Evolutionary conservation across 495 filamentous ascomycete species (phyloP).

Genomic region (Penicillium subrubescens): DNA sequence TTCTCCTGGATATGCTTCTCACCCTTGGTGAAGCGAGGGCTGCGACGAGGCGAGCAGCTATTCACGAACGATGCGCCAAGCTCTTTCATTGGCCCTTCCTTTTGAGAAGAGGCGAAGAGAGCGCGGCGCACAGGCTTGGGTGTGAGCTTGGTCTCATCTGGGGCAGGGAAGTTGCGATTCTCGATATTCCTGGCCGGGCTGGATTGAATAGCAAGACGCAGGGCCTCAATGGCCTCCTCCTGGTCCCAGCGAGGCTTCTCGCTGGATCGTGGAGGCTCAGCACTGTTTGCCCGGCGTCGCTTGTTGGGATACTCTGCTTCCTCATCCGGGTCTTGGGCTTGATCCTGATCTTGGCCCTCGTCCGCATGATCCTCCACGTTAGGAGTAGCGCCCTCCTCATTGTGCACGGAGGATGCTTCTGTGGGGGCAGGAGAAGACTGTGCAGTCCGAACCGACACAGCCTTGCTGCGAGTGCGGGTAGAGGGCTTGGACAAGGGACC

Average conservation of each 20-base stretch:
- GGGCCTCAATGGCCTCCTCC: constrained; percentile 57
- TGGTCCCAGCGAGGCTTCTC: constrained; percentile 46
- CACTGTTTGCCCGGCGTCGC: constrained; percentile 43
- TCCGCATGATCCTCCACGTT: constrained; percentile 32
- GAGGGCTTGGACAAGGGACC: constrained; percentile 36
- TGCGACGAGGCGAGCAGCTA: constrained; percentile 50
- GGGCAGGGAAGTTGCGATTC: constrained; percentile 66
- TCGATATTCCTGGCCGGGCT: constrained; percentile 69
- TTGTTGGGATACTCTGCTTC: constrained; percentile 33
- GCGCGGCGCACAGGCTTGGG: constrained; percentile 69
- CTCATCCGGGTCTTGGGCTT: constrained; percentile 8
- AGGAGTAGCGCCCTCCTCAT: constrained; percentile 42
- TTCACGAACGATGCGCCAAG: constrained; percentile 61
- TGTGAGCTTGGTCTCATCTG: constrained; percentile 55
- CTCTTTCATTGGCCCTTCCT: constrained; percentile 59
- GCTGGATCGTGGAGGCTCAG: constrained; percentile 39
- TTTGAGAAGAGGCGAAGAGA: constrained; percentile 68
- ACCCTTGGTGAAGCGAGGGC: constrained; percentile 39
- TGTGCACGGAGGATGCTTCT: constrained; percentile 44
- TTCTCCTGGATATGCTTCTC: constrained; percentile 45
- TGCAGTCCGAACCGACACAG: constrained; percentile 29
- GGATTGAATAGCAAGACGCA: constrained; percentile 67
- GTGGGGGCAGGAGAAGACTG: constrained; percentile 47
- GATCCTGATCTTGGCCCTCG: constrained; percentile 19
- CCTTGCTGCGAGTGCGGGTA: constrained; percentile 36